Evolutionary conservation across 176 grass and related monocot species (phyloP), one percentile per base, ranked within the genome.

Genomic region (Aechmea fasciata): DNA sequence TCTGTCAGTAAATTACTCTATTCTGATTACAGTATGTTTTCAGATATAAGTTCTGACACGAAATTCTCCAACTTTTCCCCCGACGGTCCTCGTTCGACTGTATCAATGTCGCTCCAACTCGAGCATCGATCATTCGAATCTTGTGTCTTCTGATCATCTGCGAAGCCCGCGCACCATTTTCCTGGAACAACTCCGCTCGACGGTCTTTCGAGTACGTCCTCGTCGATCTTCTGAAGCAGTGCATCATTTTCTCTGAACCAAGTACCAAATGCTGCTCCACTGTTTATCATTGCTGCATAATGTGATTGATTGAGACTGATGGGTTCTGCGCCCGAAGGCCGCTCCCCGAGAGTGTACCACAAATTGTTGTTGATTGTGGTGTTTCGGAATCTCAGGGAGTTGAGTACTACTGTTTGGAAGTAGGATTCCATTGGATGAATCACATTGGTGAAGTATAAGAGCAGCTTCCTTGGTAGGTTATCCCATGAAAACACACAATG

Each of bases 361-460:
- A 83, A 50, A 49, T 33, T 82, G 67, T 78, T 83, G 80, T 83
- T 90, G 57, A 85, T 64, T 12, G 87, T 80, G 47, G 1, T 71
- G 69, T 85, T 90, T 77, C 33, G 47, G 73, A 83, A 90, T 73
- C 23, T 52, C 13, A 48, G 68, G 57, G 83, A 68, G 76, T 90
- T 90, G 73, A 65, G 77, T 54, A 83, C 66, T 47, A 85, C 77
- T 70, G 87, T 85, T 77, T 85, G 83, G 72, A 90, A 85, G 72
- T 90, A 90, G 64, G 77, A 65, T 77, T 85, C 73, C 72, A 48
- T 57, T 47, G 87, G 61, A 20, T 61, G 65, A 4, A 77, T 52
- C 18, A 77, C 28, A 68, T 85, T 90, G 73, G 76, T 80, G 76
- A 85, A 90, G 79, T 83, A 90, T 79, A 90, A 15, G 64, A 90